A percentile compares a stretch with the other conserved stretches of the same genome.
Conservation (phyloP, 352 stramenopile genomes). For the Globisporangium barbulae region DNA sequence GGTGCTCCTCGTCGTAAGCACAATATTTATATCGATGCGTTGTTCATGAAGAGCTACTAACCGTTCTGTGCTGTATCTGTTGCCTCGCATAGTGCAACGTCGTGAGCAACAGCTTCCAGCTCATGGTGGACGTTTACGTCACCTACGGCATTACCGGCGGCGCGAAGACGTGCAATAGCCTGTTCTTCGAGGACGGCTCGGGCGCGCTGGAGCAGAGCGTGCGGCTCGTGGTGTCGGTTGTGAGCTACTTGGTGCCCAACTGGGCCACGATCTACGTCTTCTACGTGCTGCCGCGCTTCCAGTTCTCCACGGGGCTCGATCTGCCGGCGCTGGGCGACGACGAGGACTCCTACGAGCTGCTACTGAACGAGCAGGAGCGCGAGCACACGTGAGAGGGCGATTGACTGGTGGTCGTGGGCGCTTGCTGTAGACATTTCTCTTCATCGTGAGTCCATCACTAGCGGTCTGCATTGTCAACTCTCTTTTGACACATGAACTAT, state of each 20-base stretch:
- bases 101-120: conserved; percentile 53
- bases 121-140: conserved; percentile 61
- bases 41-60: neutral
- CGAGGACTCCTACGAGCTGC: conserved; percentile 27
- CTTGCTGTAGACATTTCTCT: neutral
- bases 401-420: neutral
- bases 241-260: conserved; percentile 57
- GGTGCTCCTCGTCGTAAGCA: conserved; percentile 56
- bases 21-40: neutral
- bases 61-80: neutral
- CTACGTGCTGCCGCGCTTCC: conserved; percentile 59
- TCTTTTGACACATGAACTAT: neutral
- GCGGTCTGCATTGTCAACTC: no score
- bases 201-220: conserved; percentile 52
- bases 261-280: conserved; percentile 74
- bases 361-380: conserved; percentile 23
- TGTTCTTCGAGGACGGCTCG: conserved; percentile 69
- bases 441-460: neutral
- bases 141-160: conserved; percentile 33
- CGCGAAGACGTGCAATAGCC: conserved; percentile 47
- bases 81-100: conserved; percentile 48
- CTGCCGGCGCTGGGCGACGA: conserved; percentile 39
- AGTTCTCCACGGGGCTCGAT: conserved; percentile 59
- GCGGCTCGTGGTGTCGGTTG: conserved; percentile 46
- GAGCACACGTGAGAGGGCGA: conserved; percentile 1